phyloP scores from a whole-genome alignment of 495 filamentous ascomycete genomes.

The Lepidopterella palustris region DNA sequence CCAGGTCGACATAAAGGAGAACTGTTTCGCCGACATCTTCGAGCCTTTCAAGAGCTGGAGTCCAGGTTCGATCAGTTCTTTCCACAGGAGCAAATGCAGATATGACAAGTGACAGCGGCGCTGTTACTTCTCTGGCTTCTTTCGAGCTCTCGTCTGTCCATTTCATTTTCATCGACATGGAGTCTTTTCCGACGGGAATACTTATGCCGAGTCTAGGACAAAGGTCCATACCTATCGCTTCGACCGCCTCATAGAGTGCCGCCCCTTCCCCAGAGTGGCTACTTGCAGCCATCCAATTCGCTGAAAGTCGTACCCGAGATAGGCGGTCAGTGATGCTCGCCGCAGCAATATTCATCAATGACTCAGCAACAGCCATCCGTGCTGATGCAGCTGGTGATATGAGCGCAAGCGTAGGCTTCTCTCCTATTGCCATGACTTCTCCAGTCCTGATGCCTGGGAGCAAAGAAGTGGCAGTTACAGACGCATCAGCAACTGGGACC shows the following conservation, averaged over 20 bases:
- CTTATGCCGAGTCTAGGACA: conserved; percentile 77
- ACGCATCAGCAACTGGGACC: conserved; percentile 87
- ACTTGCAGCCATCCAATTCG: conserved; percentile 98
- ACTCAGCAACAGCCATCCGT: conserved; percentile 93
- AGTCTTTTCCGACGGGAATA: conserved; percentile 96
- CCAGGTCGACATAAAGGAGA: conserved; percentile 86
- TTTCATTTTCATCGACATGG: conserved; percentile 96
- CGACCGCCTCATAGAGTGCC: conserved; percentile 87
- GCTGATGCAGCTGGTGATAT: conserved; percentile 92
- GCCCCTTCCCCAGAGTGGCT: conserved; percentile 92
- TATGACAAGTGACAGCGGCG: conserved; percentile 83
- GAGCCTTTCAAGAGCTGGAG: conserved; percentile 70
- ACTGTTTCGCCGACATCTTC: conserved; percentile 88
- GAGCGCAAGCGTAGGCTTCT: conserved; percentile 82
- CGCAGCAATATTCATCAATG: conserved; percentile 84
- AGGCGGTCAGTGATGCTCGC: conserved; percentile 74
- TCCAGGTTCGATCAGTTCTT: conserved; percentile 83
- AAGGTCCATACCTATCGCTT: conserved; percentile 86
- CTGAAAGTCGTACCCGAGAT: conserved; percentile 74
- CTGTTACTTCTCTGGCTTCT: conserved; percentile 74
- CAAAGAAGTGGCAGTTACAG: conserved; percentile 81
- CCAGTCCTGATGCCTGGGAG: conserved; percentile 66
- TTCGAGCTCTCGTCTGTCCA: conserved; percentile 73
- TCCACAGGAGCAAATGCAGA: conserved; percentile 81
- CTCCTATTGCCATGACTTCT: conserved; percentile 96